Evolutionary conservation across 306 rosid genomes (phyloP).

Genomic region (Macrotyloma uniflorum): DNA sequence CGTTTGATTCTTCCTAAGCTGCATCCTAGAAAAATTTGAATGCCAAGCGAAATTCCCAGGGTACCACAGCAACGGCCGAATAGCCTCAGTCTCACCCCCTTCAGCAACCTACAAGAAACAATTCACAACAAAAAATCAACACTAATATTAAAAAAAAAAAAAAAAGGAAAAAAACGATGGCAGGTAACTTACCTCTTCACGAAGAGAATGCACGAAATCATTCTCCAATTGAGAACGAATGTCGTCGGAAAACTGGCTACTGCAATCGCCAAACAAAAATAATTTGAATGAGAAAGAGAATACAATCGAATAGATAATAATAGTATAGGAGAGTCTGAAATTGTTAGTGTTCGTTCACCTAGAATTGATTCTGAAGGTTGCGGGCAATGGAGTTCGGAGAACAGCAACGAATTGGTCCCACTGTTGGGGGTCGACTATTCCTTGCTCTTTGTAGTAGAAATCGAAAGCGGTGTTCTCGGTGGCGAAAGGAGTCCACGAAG

Average conservation of each 20-base stretch:
- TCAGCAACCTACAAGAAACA: conserved; percentile 59
- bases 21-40: conserved; percentile 94
- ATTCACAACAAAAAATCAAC: conserved; percentile 4
- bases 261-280: conserved; percentile 44
- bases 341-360: conserved; percentile 48
- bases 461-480: conserved; percentile 70
- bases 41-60: conserved; percentile 97
- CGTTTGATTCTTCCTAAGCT: conserved; percentile 90
- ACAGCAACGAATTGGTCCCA: conserved; percentile 75
- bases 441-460: conserved; percentile 78
- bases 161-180: neutral
- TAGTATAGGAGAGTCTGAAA: neutral
- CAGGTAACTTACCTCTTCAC: conserved; percentile 59
- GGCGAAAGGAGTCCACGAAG: conserved; percentile 76
- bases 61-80: conserved; percentile 92
- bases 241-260: conserved; percentile 85
- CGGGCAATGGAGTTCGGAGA: conserved; percentile 91
- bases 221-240: conserved; percentile 76
- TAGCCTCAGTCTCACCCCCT: conserved; percentile 74
- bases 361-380: conserved; percentile 85
- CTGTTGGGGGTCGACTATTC: conserved; percentile 59
- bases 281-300: neutral
- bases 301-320: neutral
- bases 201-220: conserved; percentile 79
- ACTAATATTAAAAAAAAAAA: neutral